Evolutionary conservation across 2,329 filamentous ascomycete species (phyloP).

Genomic region (Ramularia collo-cygni): DNA sequence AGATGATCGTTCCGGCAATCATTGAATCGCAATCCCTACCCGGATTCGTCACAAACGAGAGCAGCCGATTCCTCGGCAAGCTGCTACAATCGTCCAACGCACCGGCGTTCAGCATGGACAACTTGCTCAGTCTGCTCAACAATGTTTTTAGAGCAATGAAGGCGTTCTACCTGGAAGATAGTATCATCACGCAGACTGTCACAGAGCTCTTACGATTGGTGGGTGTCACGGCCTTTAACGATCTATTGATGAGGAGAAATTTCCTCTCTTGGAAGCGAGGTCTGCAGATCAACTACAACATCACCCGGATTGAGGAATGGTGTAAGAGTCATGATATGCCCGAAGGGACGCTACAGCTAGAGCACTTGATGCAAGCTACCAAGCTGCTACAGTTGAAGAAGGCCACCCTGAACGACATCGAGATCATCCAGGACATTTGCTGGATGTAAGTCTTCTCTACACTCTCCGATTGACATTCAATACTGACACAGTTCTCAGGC

Average conservation of each 20-base stretch:
- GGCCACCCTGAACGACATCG: conserved; percentile 96
- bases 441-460: conserved; percentile 77
- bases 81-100: conserved; percentile 81
- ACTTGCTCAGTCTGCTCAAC: conserved; percentile 89
- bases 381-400: conserved; percentile 98
- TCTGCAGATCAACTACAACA: conserved; percentile 99
- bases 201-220: conserved; percentile 90
- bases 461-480: neutral
- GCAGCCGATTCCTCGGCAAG: conserved; percentile 96
- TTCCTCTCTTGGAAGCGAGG: conserved; percentile 99
- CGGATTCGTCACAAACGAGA: conserved; percentile 97
- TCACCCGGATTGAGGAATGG: conserved; percentile 98
- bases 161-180: conserved; percentile 93
- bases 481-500: conserved; percentile 47
- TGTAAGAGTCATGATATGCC: conserved; percentile 99
- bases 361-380: conserved; percentile 99
- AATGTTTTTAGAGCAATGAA: conserved; percentile 99
- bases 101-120: conserved; percentile 99
- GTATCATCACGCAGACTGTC: conserved; percentile 90
- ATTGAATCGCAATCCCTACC: conserved; percentile 98
- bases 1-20: conserved; percentile 99
- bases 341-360: conserved; percentile 90
- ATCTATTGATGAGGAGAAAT: conserved; percentile 93
- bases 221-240: conserved; percentile 96
- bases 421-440: conserved; percentile 99